Conservation (phyloP, 2,329 filamentous ascomycete species). For the Aulographum hederae region DNA sequence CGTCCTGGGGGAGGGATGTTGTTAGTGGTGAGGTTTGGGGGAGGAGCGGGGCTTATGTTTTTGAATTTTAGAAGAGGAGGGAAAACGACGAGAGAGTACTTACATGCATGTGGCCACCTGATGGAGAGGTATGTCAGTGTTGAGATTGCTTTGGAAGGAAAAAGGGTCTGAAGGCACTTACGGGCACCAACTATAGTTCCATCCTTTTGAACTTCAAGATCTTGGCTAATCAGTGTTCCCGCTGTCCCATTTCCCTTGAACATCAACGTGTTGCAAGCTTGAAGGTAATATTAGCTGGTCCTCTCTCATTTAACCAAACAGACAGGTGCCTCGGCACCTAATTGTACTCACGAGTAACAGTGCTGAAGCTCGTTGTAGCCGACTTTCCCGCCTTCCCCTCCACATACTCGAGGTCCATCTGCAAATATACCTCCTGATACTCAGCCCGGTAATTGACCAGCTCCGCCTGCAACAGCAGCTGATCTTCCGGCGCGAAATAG, state of each 20-base stretch:
- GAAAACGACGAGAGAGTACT: no score
- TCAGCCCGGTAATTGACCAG: slow-evolving; percentile 2
- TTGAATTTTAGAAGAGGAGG: no score
- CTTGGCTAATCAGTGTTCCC: no score
- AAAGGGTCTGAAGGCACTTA: no score
- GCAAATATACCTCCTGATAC: slow-evolving; percentile 1
- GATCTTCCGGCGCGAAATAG: slow-evolving; percentile 1
- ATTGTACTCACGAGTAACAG: not conserved
- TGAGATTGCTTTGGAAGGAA: no score
- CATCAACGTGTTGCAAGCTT: no score
- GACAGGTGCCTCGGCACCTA: not conserved
- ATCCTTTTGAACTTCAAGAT: no score
- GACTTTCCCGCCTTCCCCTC: slow-evolving; percentile 1
- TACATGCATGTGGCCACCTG: no score
- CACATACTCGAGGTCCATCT: slow-evolving; percentile 3
- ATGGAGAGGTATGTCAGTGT: no score
- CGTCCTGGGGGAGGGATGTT: not conserved
- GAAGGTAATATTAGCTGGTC: not conserved
- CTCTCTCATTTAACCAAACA: not conserved
- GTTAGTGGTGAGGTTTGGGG: slow-evolving; percentile 1
- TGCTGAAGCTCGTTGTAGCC: not conserved
- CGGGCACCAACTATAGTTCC: no score
- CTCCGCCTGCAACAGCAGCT: slow-evolving; percentile 3
- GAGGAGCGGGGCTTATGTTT: not conserved
- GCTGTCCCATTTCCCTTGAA: no score